A percentile compares a stretch with the other conserved stretches of the same genome.
Conservation (phyloP, 1,139 yeast genomes). For the Yamadazyma taylorii region DNA sequence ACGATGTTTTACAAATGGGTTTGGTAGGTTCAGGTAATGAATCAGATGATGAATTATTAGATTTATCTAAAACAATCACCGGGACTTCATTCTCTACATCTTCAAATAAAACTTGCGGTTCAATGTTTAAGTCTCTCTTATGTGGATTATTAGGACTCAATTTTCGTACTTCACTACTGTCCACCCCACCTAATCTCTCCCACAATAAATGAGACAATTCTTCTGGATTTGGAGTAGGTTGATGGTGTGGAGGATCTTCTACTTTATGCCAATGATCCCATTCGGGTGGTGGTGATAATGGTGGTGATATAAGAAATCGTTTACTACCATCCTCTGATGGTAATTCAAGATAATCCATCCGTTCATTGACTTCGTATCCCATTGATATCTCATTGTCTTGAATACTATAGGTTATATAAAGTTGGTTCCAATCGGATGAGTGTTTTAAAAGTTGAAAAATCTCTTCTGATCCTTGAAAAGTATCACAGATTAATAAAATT, state of each 20-base stretch:
- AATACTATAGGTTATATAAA: constrained; percentile 32
- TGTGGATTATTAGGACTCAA: constrained; percentile 21
- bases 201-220: constrained; percentile 45
- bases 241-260: constrained; percentile 43
- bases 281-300: constrained; percentile 47
- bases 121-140: constrained; percentile 18
- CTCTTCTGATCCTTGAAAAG: constrained; percentile 21
- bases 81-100: constrained; percentile 39
- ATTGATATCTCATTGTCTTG: constrained; percentile 29
- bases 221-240: constrained; percentile 37
- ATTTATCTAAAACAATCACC: constrained; percentile 35
- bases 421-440: constrained; percentile 18
- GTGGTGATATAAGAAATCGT: constrained; percentile 48
- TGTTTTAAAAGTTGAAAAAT: constrained; percentile 20
- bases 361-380: constrained; percentile 11
- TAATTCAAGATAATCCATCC: constrained; percentile 37
- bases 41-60: constrained; percentile 7
- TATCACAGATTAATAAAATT: constrained; percentile 36
- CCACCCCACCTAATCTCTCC: constrained; percentile 46
- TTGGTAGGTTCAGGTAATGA: constrained; percentile 3
- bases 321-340: constrained; percentile 42
- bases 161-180: constrained; percentile 35
- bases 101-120: constrained; percentile 41
- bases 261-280: constrained; percentile 48
- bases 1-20: constrained; percentile 14